Base-by-base conservation (phyloP, 2,329 filamentous ascomycete genomes). In the Aspergillus costaricaensis region DNA sequence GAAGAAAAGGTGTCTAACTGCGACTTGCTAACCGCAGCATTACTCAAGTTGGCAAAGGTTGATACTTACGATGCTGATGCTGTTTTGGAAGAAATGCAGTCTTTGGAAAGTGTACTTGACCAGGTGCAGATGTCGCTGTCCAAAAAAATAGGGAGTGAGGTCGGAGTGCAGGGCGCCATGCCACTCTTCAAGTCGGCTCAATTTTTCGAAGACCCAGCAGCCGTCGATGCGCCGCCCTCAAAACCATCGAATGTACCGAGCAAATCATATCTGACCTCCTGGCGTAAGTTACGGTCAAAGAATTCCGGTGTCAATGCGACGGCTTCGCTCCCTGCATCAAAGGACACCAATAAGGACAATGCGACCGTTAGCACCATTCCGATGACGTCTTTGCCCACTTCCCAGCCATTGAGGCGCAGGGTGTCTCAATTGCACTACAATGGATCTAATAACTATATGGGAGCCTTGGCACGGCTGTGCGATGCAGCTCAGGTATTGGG, bases 1-100 rank as follows among this genome's bases (percentile, higher is more conserved):
- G 95, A 99, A 66, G 95, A 99, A 69, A 99, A 99, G 80, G 88
- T 97, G 57, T 86, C 91, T 12, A 92, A 92, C 64, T 97, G 93
- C 74, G 95, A 99, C 75, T 83, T 92, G 55, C 83, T 99, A 53
- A 98, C 94, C 1, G 92, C 93, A 1, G 93, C 94, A 9, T 81
- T 99, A 30, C 83, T 92, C 59, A 95, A 93, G 73, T 84, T 99
- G 38, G 86, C 88, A 6, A 85, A 87, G 63, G 92, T 96, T 0
- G 92, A 99, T 69, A 95, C 90, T 0, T 89, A 87, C 63, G 94
- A 99, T 73, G 93, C 94, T 0, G 94, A 97, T 72, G 91, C 92
- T 0, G 88, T 98, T 19, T 82, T 96, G 15, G 92, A 96, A 68
- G 95, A 99, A 75, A 95, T 99, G 89, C 92, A 98, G 74, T 84